Evolutionary conservation across 768 basidiomycete species (phyloP).

Genomic region (Dictyophora rubrovolvata): DNA sequence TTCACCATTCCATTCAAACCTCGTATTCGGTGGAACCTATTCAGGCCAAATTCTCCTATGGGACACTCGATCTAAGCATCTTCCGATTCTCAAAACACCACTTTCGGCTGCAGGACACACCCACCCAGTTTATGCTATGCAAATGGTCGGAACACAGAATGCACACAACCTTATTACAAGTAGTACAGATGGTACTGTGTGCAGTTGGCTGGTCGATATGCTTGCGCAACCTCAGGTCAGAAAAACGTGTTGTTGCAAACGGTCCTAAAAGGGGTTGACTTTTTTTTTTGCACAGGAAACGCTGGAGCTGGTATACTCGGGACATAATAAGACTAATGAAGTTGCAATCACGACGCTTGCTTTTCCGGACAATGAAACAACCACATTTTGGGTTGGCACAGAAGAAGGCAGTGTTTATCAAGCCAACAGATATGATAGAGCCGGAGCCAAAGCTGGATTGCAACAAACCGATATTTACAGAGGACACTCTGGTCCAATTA

Average conservation of each 20-base stretch:
- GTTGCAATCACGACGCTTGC: slow-evolving; percentile 90
- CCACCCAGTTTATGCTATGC: slow-evolving; percentile 97
- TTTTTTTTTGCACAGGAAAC: slow-evolving; percentile 59
- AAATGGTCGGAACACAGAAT: slow-evolving; percentile 97
- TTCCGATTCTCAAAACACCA: slow-evolving; percentile 94
- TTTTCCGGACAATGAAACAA: slow-evolving; percentile 93
- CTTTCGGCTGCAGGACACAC: slow-evolving; percentile 94
- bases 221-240: slow-evolving; percentile 90
- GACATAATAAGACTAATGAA: slow-evolving; percentile 94
- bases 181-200: slow-evolving; percentile 94
- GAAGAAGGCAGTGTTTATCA: slow-evolving; percentile 97
- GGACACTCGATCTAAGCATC: slow-evolving; percentile 95
- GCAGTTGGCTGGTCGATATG: slow-evolving; percentile 98
- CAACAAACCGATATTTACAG: slow-evolving; percentile 90
- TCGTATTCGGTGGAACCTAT: slow-evolving; percentile 97
- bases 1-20: slow-evolving; percentile 95
- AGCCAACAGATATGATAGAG: slow-evolving; percentile 93
- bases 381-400: slow-evolving; percentile 95
- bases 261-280: neutral
- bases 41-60: slow-evolving; percentile 96
- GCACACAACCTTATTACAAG: slow-evolving; percentile 95
- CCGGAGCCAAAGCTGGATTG: slow-evolving; percentile 91
- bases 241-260: neutral
- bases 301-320: slow-evolving; percentile 76
- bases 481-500: slow-evolving; percentile 88